Evolutionary conservation across 2,329 filamentous ascomycete genomes (phyloP), one percentile per base, ranked within the genome.

Genomic region (Ramichloridium luteum): DNA sequence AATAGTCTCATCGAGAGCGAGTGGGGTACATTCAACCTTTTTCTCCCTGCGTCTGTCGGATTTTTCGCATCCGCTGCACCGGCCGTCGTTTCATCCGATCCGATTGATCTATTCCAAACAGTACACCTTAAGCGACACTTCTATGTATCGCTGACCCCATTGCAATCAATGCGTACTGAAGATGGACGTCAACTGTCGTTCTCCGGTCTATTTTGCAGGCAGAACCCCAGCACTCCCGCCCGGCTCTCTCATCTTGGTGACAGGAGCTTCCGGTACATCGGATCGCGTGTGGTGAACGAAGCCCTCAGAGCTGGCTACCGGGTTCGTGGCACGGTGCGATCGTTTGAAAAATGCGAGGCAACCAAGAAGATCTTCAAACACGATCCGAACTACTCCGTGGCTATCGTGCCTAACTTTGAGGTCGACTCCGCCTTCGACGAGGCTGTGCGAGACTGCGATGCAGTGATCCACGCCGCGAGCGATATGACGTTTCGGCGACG

Each of bases 381-480:
- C 33, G 20, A 46, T 23, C 33, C 41, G 1, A 28, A 16, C 5
- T 46, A 43, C 31, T 37, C 41, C 13, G 43, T 38, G 1, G 36
- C 39, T 20, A 38, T 46, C 6, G 44, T 41, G 0, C 33, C 31
- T n/a, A 38, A 43, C 26, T 44, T 46, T 13, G 26, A 47, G 3
- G 44, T 48, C 2, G 30, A 50, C 1, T 50, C 53, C n/a, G 55
- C 54, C 1, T 60, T 65, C 27, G 53, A 63, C 20, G 46, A 54
- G 11, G 58, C 54, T 3, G 34, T 45, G 60, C 35, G 56, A 58
- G 57, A 57, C n/a, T 53, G 55, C 13, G 47, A 55, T 2, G 62
- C 59, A 3, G 53, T 69, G 29, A 51, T 60, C 11, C 65, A 69
- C 37, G 51, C 64, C 6, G 66, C 67, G 0, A 56, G 58, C 11